These are phyloP conservation scores for Candida parachauliodes DNA, from an alignment of 805 yeast genomes.

Conservation along the genomic window DNA sequence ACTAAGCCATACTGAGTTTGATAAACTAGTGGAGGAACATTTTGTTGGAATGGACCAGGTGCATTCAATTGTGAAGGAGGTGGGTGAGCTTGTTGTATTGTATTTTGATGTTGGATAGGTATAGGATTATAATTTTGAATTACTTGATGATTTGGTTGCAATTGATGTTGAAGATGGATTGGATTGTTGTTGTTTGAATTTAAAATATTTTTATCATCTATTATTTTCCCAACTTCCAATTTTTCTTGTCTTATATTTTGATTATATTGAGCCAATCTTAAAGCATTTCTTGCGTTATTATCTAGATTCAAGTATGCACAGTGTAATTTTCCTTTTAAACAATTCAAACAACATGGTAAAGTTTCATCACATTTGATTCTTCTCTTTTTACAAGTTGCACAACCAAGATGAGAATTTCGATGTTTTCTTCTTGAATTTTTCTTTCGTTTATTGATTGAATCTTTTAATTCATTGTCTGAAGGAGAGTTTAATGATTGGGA, in stretches of 20 bases:
- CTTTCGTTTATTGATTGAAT: constrained; percentile 18
- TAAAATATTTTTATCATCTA: constrained; percentile 4
- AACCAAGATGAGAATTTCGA: constrained; percentile 71
- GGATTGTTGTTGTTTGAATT: background rate
- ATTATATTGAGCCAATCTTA: constrained; percentile 47
- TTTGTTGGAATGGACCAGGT: constrained; percentile 2
- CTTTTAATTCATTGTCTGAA: constrained; percentile 7
- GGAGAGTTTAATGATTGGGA: background rate
- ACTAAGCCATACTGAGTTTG: constrained; percentile 27
- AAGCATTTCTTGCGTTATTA: constrained; percentile 46
- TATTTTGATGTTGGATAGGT: constrained; percentile 6
- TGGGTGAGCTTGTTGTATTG: background rate
- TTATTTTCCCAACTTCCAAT: constrained; percentile 11
- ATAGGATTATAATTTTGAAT: background rate
- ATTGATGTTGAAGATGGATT: background rate
- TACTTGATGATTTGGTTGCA: constrained; percentile 2
- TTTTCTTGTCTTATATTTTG: constrained; percentile 29
- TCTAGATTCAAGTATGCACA: constrained; percentile 47
- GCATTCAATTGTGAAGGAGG: background rate
- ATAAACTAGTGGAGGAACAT: constrained; percentile 11
- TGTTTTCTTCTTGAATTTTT: constrained; percentile 55
- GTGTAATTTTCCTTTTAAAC: constrained; percentile 43
- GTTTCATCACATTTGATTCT: constrained; percentile 51
- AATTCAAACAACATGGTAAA: constrained; percentile 47
- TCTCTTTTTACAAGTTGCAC: constrained; percentile 56